Evolutionary conservation across 1,139 yeast genomes (phyloP), one percentile per base, ranked within the genome.

Genomic region (Debaryomyces psychrophilus): DNA sequence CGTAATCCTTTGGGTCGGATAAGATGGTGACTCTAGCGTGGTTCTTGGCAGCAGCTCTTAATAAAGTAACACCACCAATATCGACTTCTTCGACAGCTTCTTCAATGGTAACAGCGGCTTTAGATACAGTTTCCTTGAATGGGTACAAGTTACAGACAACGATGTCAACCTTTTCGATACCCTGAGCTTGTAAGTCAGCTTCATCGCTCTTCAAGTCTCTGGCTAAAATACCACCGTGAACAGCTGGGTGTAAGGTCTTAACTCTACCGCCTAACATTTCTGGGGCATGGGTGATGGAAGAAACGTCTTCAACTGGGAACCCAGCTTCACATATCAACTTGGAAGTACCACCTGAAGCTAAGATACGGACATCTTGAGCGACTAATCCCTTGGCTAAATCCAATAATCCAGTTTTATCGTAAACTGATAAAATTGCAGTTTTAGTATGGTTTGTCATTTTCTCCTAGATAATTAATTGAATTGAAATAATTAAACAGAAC

Each of bases 221-320:
- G 46, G 99, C 98, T 58, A 93, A 81, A 60, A 93, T 93, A 76
- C 98, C 99, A 58, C 96, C 99, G 68, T 93, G 99, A 50, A 93
- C 97, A 39, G 98, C 98, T 36, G 99, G 99, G 68, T 93, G 99
- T 61, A 93, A 79, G 50, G 99, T 93, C 78, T 93, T 93, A 60
- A 93, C 99, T 73, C 99, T 83, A 52, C 99, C 99, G 49, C 97
- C 96, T 58, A 93, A 80, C 97, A 93, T 93, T 72, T 93, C 99
- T 45, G 99, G 99, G 31, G 98, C 98, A 64, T 90, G 96, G 43
- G 99, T 93, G 65, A 93, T 90, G 50, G 95, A 71, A 44, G 95
- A 85, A 46, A 93, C 97, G 64, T 93, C 99, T 57, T 90, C 96
- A 25, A 93, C 98, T 43, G 96, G 95, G 82, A 93, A 93, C 9